Conservation (phyloP, 2,329 filamentous ascomycete species). For the Thelonectria discophora region DNA sequence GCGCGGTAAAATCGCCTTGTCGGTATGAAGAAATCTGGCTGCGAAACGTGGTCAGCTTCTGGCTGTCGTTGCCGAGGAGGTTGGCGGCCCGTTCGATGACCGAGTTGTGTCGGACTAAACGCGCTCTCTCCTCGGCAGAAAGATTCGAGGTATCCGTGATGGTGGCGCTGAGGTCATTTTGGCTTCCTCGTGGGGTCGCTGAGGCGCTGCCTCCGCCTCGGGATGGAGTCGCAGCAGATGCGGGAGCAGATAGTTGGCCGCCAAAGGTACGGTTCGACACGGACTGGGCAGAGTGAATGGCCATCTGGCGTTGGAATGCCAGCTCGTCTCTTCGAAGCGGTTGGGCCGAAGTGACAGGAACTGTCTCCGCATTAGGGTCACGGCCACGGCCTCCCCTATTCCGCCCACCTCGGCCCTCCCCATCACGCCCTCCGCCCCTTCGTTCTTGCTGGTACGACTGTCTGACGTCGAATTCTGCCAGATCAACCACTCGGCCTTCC, state of each 20-base stretch:
- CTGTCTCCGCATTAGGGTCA: conserved; percentile 85
- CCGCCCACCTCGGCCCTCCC: conserved; percentile 61
- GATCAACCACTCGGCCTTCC: conserved; percentile 85
- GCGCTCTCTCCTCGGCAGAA: conserved; percentile 82
- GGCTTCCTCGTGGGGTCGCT: conserved; percentile 36
- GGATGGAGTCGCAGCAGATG: conserved; percentile 38
- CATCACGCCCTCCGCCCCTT: conserved; percentile 53
- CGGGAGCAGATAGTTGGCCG: conserved; percentile 72
- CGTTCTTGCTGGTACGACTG: conserved; percentile 73
- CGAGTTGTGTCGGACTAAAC: conserved; percentile 79
- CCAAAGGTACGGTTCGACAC: conserved; percentile 84
- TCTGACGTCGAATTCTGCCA: conserved; percentile 85
- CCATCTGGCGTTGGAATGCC: conserved; percentile 90
- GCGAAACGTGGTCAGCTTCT: conserved; percentile 82
- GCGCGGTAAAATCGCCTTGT: conserved; percentile 72
- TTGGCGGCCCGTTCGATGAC: conserved; percentile 87
- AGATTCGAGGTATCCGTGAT: conserved; percentile 62
- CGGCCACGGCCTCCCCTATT: conserved; percentile 68
- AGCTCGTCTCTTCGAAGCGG: conserved; percentile 86
- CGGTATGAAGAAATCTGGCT: conserved; percentile 81
- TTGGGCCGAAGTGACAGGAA: conserved; percentile 80
- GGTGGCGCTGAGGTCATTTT: conserved; percentile 43
- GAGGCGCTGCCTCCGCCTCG: conserved; percentile 33
- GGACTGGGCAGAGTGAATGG: conserved; percentile 87
- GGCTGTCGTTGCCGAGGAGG: conserved; percentile 78